Evolutionary conservation across 1,284 basidiomycete genomes (phyloP).

Genomic region (Leucoagaricus sp.): DNA sequence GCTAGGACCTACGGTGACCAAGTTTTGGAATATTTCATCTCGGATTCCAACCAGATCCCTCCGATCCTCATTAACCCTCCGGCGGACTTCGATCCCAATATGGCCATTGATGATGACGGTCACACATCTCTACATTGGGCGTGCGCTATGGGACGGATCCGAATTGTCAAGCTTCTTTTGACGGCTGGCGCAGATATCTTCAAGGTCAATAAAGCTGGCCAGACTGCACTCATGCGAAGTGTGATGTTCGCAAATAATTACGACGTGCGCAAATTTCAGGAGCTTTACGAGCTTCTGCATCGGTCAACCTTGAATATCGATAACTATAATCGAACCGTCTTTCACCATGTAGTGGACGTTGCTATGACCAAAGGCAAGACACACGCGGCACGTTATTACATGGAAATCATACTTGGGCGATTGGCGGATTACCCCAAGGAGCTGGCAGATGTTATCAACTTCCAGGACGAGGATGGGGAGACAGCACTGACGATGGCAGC

Average conservation of each 20-base stretch:
- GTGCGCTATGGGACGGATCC: slow-evolving; percentile 97
- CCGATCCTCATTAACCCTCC: slow-evolving; percentile 89
- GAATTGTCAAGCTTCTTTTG: slow-evolving; percentile 94
- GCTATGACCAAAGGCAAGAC: slow-evolving; percentile 98
- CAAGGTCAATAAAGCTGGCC: slow-evolving; percentile 95
- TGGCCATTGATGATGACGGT: slow-evolving; percentile 97
- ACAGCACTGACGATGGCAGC: slow-evolving; percentile 98
- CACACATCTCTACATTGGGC: slow-evolving; percentile 99
- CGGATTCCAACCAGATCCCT: slow-evolving; percentile 94
- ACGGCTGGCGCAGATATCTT: slow-evolving; percentile 97
- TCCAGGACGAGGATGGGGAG: slow-evolving; percentile 99
- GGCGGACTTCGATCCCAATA: slow-evolving; percentile 92
- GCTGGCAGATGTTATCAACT: slow-evolving; percentile 98
- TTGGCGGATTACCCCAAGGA: slow-evolving; percentile 97
- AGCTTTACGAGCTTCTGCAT: slow-evolving; percentile 95
- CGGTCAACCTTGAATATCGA: slow-evolving; percentile 99
- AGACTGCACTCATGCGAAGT: slow-evolving; percentile 97
- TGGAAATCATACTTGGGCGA: slow-evolving; percentile 93
- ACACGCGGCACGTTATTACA: slow-evolving; percentile 97
- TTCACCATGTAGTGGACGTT: slow-evolving; percentile 99
- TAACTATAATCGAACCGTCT: slow-evolving; percentile 96
- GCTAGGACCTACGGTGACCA: slow-evolving; percentile 85
- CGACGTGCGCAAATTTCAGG: slow-evolving; percentile 98
- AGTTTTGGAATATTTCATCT: slow-evolving; percentile 99
- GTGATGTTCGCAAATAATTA: slow-evolving; percentile 99